phyloP scores from a whole-genome alignment of 495 filamentous ascomycete genomes.

The Aspergillus baeticus region DNA sequence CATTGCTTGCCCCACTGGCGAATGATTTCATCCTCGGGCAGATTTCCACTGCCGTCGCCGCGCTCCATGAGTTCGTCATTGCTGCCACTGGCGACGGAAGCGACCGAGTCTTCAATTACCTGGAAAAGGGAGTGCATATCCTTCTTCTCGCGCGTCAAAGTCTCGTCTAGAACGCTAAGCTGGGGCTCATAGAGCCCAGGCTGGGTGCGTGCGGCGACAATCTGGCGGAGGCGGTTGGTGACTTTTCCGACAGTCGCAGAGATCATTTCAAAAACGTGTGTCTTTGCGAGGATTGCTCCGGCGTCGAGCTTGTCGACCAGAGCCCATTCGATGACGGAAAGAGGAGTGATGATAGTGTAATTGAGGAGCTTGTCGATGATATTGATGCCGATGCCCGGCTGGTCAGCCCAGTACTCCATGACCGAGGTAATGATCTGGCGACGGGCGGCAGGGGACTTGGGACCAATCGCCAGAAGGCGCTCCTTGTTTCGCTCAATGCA shows the following conservation, averaged over 20 bases:
- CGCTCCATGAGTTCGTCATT: conserved; percentile 68
- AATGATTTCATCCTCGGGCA: conserved; percentile 60
- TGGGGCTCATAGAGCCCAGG: conserved; percentile 58
- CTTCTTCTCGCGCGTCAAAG: conserved; percentile 60
- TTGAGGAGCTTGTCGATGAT: conserved; percentile 98
- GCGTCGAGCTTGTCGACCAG: conserved; percentile 61
- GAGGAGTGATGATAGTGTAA: conserved; percentile 86
- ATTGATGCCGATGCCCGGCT: conserved; percentile 88
- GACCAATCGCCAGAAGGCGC: conserved; percentile 75
- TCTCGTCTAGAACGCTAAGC: conserved; percentile 60
- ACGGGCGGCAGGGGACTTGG: conserved; percentile 67
- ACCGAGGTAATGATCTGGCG: conserved; percentile 88
- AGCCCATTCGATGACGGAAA: conserved; percentile 85
- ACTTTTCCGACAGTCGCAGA: conserved; percentile 88
- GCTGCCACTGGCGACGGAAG: conserved; percentile 67
- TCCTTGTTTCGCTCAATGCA: conserved; percentile 97
- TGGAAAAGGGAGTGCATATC: conserved; percentile 78
- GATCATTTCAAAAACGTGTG: conserved; percentile 86
- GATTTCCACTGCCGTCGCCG: conserved; percentile 40
- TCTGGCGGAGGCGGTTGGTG: conserved; percentile 82
- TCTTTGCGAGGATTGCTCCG: conserved; percentile 66
- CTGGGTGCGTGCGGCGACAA: conserved; percentile 60
- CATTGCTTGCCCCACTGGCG: conserved; percentile 82
- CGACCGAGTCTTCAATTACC: conserved; percentile 75
- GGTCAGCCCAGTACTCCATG: conserved; percentile 88